These are phyloP conservation scores for Albugo laibachii DNA, from an alignment of 352 stramenopile genomes.

Conservation along the genomic window DNA sequence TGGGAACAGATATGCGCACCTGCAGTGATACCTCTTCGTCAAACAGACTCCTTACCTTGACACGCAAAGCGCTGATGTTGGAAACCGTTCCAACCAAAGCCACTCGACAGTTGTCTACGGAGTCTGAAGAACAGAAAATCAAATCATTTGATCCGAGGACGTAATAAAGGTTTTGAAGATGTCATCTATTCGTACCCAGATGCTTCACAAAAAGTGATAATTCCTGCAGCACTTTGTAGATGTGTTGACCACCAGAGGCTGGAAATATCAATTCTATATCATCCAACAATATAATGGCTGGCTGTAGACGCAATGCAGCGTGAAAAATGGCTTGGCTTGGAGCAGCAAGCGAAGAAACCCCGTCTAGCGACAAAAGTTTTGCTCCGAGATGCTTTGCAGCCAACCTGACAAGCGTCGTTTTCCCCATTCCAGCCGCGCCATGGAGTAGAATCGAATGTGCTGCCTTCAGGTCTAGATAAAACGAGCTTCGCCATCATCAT, in stretches of 20 bases:
- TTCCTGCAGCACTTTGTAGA: slow-evolving; percentile 22
- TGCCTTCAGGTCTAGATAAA: slow-evolving; percentile 5
- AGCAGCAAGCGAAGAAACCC: slow-evolving; percentile 25
- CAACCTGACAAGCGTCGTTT: slow-evolving; percentile 42
- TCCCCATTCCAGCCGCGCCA: slow-evolving; percentile 40
- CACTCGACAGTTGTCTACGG: slow-evolving; percentile 11
- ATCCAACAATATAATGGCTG: slow-evolving; percentile 41
- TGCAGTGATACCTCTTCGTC: slow-evolving; percentile 49
- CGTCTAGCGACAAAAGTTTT: slow-evolving; percentile 45
- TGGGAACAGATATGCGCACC: slow-evolving; percentile 13
- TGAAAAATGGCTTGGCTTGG: slow-evolving; percentile 43
- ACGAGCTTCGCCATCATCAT: neutral
- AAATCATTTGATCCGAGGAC: neutral
- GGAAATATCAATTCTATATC: slow-evolving; percentile 64
- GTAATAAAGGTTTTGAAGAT: neutral
- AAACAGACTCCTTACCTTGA: slow-evolving; percentile 53
- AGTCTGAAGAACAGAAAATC: no score
- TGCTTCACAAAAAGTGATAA: slow-evolving; percentile 32
- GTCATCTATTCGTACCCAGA: slow-evolving; percentile 20
- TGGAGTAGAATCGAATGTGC: slow-evolving; percentile 36
- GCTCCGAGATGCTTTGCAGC: slow-evolving; percentile 21
- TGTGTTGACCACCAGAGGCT: neutral
- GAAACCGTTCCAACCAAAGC: slow-evolving; percentile 47
- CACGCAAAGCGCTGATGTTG: slow-evolving; percentile 24
- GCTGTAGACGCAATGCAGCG: slow-evolving; percentile 46